phyloP scores from a whole-genome alignment of 345 rosid species.

The Triadica sebifera region DNA sequence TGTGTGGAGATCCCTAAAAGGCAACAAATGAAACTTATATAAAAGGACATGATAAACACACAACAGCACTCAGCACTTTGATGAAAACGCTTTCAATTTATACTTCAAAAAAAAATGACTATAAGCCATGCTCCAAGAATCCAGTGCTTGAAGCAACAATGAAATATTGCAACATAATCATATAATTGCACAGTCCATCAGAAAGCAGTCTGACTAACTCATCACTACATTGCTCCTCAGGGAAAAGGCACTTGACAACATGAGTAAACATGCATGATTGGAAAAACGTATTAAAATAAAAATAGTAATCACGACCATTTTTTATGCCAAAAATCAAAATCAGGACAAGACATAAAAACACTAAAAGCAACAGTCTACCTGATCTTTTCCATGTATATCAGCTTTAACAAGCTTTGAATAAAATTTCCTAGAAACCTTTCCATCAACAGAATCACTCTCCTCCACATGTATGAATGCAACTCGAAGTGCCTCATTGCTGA shows the following conservation, averaged over 20 bases:
- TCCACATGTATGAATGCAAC: constrained; percentile 95
- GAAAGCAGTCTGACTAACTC: not conserved
- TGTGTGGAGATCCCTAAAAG: not conserved
- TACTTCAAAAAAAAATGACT: not conserved
- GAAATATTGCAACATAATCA: not conserved
- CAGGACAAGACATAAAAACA: constrained; percentile 1
- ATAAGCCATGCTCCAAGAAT: not conserved
- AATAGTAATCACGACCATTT: not conserved
- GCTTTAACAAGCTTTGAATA: constrained; percentile 96
- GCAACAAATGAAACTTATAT: not conserved
- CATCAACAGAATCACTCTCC: constrained; percentile 58
- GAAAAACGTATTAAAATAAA: not conserved
- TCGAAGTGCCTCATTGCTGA: constrained; percentile 93
- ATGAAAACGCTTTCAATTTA: no score
- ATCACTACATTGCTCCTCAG: not conserved
- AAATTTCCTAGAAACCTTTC: constrained; percentile 51
- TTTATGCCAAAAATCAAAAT: not conserved
- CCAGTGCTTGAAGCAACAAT: not conserved
- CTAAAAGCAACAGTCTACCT: constrained; percentile 43
- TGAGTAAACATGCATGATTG: not conserved
- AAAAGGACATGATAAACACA: not conserved
- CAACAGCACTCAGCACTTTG: not conserved
- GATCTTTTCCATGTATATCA: constrained; percentile 97
- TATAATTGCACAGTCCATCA: not conserved
- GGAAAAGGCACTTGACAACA: not conserved